phyloP scores from a whole-genome alignment of 768 basidiomycete genomes.

The Sarcomyxa edulis region DNA sequence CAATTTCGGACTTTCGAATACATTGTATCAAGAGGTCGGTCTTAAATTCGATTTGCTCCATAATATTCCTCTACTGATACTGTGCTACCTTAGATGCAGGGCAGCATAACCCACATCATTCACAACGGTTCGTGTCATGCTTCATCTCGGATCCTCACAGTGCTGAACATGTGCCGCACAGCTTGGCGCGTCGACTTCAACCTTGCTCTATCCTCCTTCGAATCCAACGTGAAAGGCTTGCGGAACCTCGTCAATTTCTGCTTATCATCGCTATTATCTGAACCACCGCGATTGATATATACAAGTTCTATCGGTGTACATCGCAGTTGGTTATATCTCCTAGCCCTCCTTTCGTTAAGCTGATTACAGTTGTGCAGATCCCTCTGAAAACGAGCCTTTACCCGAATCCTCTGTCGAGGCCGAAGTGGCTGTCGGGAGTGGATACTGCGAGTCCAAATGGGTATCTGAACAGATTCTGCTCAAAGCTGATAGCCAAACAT shows the following conservation, averaged over 20 bases:
- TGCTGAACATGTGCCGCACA: conserved; percentile 6
- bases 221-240: conserved; percentile 18
- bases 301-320: conserved; percentile 27
- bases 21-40: conserved; percentile 12
- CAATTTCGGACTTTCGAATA: conserved; percentile 19
- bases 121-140: conserved; percentile 22
- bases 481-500: background rate
- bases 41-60: background rate
- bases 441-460: conserved; percentile 30
- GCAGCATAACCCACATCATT: conserved; percentile 28
- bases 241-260: conserved; percentile 31
- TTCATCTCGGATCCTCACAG: conserved; percentile 6
- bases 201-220: conserved; percentile 21
- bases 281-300: conserved; percentile 25
- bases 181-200: conserved; percentile 33
- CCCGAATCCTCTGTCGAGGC: conserved; percentile 15
- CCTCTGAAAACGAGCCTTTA: conserved; percentile 7
- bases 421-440: conserved; percentile 15
- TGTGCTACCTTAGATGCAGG: conserved; percentile 19
- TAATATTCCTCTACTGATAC: background rate
- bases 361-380: conserved; percentile 5
- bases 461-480: background rate
- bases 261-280: conserved; percentile 19
- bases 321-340: conserved; percentile 10
- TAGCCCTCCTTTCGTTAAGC: too few species aligned